A percentile compares a stretch with the other conserved stretches of the same genome.
Conservation (phyloP, 805 yeast species). For the Ogataea corticis region DNA sequence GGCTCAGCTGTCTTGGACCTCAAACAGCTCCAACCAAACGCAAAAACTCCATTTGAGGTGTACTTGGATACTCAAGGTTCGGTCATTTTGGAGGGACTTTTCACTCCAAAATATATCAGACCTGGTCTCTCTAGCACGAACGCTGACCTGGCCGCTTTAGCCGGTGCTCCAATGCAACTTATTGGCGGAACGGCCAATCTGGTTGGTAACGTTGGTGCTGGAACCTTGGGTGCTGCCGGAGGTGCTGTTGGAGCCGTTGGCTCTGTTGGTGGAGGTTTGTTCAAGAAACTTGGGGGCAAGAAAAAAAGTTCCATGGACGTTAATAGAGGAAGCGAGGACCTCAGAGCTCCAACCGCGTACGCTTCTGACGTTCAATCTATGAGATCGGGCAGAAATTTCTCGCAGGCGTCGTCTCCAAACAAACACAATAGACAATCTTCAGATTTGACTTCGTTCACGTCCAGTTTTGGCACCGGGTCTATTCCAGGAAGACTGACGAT, state of each 20-base stretch:
- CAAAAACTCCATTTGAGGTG: conserved; percentile 43
- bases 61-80: conserved; percentile 66
- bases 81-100: conserved; percentile 52
- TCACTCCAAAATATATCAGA: conserved; percentile 65
- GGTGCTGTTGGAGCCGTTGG: conserved; percentile 44
- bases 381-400: conserved; percentile 34
- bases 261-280: conserved; percentile 37
- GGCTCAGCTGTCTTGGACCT: conserved; percentile 56
- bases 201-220: conserved; percentile 45
- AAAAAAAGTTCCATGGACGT: conserved; percentile 23
- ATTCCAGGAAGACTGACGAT: conserved; percentile 58
- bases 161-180: conserved; percentile 28
- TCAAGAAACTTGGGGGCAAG: conserved; percentile 22
- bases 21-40: conserved; percentile 45
- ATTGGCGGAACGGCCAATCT: conserved; percentile 44
- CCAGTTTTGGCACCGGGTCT: conserved; percentile 37
- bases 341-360: conserved; percentile 24
- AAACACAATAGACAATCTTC: conserved; percentile 24
- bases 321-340: conserved; percentile 9
- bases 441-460: conserved; percentile 39
- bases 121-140: conserved; percentile 55
- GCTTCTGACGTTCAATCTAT: conserved; percentile 38
- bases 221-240: conserved; percentile 43
- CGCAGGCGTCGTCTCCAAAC: conserved; percentile 18
- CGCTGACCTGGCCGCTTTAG: conserved; percentile 43